Base-by-base conservation (phyloP, 192 early-diverging fungal genomes). In the Pilobolus umbonatus region DNA sequence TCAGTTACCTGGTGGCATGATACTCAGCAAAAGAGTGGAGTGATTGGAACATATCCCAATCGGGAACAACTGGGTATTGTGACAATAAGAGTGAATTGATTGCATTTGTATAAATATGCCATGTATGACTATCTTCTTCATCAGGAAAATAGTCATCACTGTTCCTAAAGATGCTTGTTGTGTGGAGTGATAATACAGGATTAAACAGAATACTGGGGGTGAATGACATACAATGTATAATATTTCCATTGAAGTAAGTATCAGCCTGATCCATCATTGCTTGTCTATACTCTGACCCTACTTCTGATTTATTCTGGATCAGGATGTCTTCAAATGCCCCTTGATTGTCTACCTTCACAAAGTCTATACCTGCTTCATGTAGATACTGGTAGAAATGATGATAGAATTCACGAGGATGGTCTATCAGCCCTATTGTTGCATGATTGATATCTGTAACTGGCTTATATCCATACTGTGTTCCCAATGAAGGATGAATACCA, bases 41-140 rank as follows among this genome's bases (percentile, higher is more conserved):
- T n/a, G 78, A 71, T 57, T 75, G 61, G 46, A 80, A 84, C 80
- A 84, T 84, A 38, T 82, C 82, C 80, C 80, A 84, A 50, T 84
- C 81, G 0, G 54, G 51, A 19, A 53, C 55, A 56, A 69, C 55
- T 11, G 47, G 46, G 15, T 78, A 44, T 10, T 36, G 25, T 12
- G 58, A 57, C 35, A 74, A 82, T 76, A 70, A 81, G 4, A 81
- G 32, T 8, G 60, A 44, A 61, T 82, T 82, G 19, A 76, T 67
- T 35, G 75, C 56, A 52, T 84, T 84, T 51, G 69, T 62, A 57
- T 83, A 75, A 32, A 82, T 70, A 69, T 84, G 82, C 73, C 77
- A 81, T 4, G 71, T 46, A 57, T 84, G 79, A 0, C 71, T 74
- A n/a, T 59, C 51, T 17, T 65, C 24, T 5, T 43, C 52, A 35